These are phyloP conservation scores for Porcisia hertigi DNA, from an alignment of 208 protist species.

Conservation along the genomic window DNA sequence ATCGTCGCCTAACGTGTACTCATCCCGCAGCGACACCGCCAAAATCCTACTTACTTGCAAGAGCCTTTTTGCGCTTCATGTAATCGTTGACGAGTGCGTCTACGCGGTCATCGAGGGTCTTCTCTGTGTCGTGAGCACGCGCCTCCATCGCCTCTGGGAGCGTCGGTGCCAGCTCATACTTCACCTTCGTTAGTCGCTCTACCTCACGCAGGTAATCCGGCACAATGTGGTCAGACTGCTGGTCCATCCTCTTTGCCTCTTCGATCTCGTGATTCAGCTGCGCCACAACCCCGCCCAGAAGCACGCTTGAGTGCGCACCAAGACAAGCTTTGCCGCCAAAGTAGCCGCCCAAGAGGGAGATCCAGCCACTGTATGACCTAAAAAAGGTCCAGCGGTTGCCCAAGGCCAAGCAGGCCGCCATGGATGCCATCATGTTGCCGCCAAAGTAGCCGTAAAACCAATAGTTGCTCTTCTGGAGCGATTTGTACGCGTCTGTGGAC, in stretches of 20 bases:
- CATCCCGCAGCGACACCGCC: neutral
- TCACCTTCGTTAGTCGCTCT: slow-evolving; percentile 53
- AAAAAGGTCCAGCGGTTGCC: slow-evolving; percentile 74
- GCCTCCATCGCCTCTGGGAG: slow-evolving; percentile 43
- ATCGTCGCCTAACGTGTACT: neutral
- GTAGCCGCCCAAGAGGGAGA: slow-evolving; percentile 77
- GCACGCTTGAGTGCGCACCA: slow-evolving; percentile 55
- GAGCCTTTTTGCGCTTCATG: slow-evolving; percentile 51
- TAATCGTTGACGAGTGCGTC: slow-evolving; percentile 68
- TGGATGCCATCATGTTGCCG: slow-evolving; percentile 62
- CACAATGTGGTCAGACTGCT: slow-evolving; percentile 59
- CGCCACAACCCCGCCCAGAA: slow-evolving; percentile 50
- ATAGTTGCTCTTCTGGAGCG: slow-evolving; percentile 73
- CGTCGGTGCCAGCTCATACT: slow-evolving; percentile 63
- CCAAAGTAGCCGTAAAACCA: slow-evolving; percentile 89
- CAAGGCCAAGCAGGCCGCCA: slow-evolving; percentile 64
- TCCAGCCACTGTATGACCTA: slow-evolving; percentile 71
- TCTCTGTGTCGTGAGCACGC: slow-evolving; percentile 19
- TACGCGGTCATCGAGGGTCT: slow-evolving; percentile 50
- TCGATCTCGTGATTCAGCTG: slow-evolving; percentile 64
- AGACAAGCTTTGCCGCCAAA: slow-evolving; percentile 74
- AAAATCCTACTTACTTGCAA: slow-evolving; percentile 34
- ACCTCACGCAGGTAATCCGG: slow-evolving; percentile 69
- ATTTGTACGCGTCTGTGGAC: slow-evolving; percentile 55
- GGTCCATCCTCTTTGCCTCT: slow-evolving; percentile 73